Percentiles rank a stretch among this genome's conserved stretches.
Conservation (phyloP, 2,329 filamentous ascomycete species). For the Orbilia brochopaga region DNA sequence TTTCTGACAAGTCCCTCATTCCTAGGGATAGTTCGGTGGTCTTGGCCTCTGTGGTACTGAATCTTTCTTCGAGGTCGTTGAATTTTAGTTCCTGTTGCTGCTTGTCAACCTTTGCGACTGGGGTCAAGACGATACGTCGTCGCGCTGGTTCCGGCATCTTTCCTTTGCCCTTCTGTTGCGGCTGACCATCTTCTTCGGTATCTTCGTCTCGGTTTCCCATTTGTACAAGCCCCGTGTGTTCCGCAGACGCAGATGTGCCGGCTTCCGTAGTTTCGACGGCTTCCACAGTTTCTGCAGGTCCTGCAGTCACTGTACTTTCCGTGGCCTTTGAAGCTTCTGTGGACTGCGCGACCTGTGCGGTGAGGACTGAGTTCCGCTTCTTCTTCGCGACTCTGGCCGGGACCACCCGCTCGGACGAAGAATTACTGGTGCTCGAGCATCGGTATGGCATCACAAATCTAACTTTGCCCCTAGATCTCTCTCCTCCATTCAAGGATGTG, state of each 20-base stretch:
- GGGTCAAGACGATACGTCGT: not conserved
- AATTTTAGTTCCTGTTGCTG: conserved; percentile 9
- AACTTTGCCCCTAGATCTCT: conserved; percentile 3
- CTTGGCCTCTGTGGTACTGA: not conserved
- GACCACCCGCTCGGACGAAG: too few species aligned
- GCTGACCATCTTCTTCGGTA: not conserved
- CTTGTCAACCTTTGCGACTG: not conserved
- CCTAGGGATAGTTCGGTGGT: not conserved
- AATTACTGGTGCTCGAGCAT: conserved; percentile 8
- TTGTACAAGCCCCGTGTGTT: not conserved
- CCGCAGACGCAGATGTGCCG: too few species aligned
- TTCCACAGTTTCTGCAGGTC: too few species aligned
- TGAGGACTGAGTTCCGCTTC: too few species aligned
- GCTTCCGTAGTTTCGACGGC: too few species aligned
- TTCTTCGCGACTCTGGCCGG: too few species aligned
- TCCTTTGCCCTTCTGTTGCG: too few species aligned
- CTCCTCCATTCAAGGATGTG: not conserved
- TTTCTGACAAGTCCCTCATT: not conserved
- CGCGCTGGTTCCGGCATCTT: too few species aligned
- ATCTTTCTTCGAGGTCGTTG: not conserved
- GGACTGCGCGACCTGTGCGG: too few species aligned
- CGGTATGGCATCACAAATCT: conserved; percentile 28
- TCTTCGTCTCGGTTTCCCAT: not conserved
- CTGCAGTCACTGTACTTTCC: too few species aligned
- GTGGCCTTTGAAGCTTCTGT: too few species aligned